Evolutionary conservation across 2,329 filamentous ascomycete genomes (phyloP).

Genomic region (Rhytidhysteron rufulum): DNA sequence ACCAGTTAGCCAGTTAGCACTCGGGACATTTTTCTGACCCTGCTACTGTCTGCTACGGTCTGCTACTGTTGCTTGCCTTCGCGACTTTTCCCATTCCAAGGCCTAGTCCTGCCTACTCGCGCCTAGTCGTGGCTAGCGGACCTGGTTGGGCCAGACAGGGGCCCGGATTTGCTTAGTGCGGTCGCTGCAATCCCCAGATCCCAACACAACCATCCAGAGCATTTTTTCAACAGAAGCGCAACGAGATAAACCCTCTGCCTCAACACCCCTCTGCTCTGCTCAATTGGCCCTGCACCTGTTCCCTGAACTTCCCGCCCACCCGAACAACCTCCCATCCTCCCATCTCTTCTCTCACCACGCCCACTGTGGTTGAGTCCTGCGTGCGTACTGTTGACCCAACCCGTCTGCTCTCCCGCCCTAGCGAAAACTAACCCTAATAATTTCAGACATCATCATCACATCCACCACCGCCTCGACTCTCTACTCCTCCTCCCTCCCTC

Average conservation of each 20-base stretch:
- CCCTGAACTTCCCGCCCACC: neutral
- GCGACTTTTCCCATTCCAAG: neutral
- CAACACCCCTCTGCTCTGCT: neutral
- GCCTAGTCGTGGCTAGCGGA: too few relatives aligned
- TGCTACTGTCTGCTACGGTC: neutral
- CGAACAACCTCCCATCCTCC: neutral
- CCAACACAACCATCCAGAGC: too few relatives aligned
- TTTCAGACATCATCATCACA: neutral
- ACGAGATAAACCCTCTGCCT: too few relatives aligned
- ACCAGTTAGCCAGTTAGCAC: too few relatives aligned
- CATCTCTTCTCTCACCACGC: neutral
- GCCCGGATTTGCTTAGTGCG: too few relatives aligned
- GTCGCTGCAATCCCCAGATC: too few relatives aligned
- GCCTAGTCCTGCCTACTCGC: too few relatives aligned
- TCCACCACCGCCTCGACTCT: neutral
- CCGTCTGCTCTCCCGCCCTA: neutral
- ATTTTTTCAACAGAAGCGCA: too few relatives aligned
- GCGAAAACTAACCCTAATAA: conserved; percentile 1
- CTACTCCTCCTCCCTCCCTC: neutral
- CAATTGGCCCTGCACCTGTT: too few relatives aligned
- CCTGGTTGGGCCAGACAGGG: too few relatives aligned
- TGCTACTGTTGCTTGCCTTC: neutral
- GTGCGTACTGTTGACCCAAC: neutral
- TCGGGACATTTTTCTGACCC: too few relatives aligned
- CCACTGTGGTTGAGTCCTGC: neutral